phyloP scores from a whole-genome alignment of 75 land plant species.

The Sequoia sempervirens region DNA sequence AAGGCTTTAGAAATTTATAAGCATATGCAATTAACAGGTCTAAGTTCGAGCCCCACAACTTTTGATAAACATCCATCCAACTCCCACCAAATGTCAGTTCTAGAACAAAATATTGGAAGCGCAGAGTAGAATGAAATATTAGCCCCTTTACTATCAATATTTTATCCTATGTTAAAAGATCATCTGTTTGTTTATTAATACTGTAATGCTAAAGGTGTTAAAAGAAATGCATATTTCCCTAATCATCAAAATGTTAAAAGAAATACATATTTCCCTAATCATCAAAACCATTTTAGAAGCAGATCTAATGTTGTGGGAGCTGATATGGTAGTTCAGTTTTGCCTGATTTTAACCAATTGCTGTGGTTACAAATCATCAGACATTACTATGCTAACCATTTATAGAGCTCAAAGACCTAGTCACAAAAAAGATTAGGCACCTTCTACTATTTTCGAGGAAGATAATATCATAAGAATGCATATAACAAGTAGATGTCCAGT shows the following conservation, averaged over 20 bases:
- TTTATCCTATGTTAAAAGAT: constrained; percentile 18
- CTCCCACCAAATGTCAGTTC: too few species aligned
- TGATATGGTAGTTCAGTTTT: constrained; percentile 15
- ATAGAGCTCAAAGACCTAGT: neutral
- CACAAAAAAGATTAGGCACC: neutral
- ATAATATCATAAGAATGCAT: neutral
- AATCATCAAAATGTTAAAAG: constrained; percentile 3
- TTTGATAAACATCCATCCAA: too few species aligned
- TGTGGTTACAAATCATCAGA: constrained; percentile 9
- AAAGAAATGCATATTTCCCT: constrained; percentile 12
- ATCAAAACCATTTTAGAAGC: neutral
- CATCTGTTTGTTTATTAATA: constrained; percentile 2
- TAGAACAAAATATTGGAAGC: too few species aligned
- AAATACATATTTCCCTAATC: constrained; percentile 15
- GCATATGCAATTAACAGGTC: too few species aligned
- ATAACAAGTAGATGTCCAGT: neutral
- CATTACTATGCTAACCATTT: constrained; percentile 13
- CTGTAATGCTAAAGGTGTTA: constrained; percentile 11
- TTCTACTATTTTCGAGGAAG: neutral
- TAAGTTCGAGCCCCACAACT: too few species aligned
- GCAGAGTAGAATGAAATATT: neutral
- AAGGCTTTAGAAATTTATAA: too few species aligned
- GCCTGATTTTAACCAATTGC: constrained; percentile 15
- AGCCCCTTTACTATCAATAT: neutral
- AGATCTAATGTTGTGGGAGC: constrained; percentile 2